Evolutionary conservation across 306 rosid species (phyloP), one percentile per base, ranked within the genome.

Genomic region (Vigna hirtella): DNA sequence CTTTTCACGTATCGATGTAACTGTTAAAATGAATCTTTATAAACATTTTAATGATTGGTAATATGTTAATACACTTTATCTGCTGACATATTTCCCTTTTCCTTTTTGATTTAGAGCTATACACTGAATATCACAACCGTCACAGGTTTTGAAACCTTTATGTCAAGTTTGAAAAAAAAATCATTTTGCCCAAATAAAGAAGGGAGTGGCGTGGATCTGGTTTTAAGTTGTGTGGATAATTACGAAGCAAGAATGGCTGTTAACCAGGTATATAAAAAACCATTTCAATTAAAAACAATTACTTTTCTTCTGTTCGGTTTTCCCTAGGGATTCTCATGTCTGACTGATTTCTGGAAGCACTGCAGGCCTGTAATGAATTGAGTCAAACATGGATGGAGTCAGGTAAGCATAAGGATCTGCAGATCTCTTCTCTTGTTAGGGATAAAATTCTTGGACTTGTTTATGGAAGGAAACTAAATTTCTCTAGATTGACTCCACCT

Each of bases 161-260:
- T 87, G 90, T 83, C 91, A 68, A 89, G 94, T 78, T 87, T 95
- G 83, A 87, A 87, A 85, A 81, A 91, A 78, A 93, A 93, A 84
- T 93, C 96, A 17, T 95, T 95, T 77, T 1, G 80, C 67, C 91
- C 89, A 26, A 63, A 73, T 79, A 93, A 91, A 85, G 87, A 91
- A 88, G 93, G 91, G 15, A 87, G 85, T 59, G 99, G 98, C 40
- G 93, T 91, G 70, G 99, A 95, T 84, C 91, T 95, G 80, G 98
- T 95, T 36, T 81, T 95, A 84, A 95, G 99, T 83, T 95, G 99
- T 57, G 99, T 95, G 48, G 99, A 95, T 86, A 95, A 95, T 81
- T 95, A 95, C 78, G 99, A 95, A 93, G 99, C 99, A 69, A 87
- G 99, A 87, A 95, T 95, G 99, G 98, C 94, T 80, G 98, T 95